phyloP scores from a whole-genome alignment of 106 monocot genomes.

The Gastrodia elata region DNA sequence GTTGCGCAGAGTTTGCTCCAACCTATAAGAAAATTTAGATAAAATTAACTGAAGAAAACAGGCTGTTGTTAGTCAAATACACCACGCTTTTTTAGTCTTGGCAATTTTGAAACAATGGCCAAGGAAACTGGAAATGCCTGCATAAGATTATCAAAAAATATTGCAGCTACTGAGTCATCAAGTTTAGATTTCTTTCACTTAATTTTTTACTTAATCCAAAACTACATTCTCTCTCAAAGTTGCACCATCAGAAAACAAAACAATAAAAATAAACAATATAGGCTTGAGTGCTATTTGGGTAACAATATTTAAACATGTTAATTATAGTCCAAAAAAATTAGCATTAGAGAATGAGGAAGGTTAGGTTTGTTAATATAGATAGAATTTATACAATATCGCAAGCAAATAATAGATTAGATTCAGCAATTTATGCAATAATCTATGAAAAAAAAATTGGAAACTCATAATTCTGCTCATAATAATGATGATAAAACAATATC shows the following conservation, averaged over 20 bases:
- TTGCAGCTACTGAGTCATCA: not conserved
- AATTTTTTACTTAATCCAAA: not conserved
- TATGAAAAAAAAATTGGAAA: not conserved
- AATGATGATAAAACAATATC: not conserved
- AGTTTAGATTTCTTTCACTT: not conserved
- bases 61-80: not conserved
- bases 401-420: too few relatives aligned
- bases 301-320: not conserved
- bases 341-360: not conserved
- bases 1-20: slow-evolving; percentile 87
- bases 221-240: not conserved
- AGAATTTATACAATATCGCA: too few relatives aligned
- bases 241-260: not conserved
- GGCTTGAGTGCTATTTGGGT: not conserved
- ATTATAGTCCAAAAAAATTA: not conserved
- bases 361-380: not conserved
- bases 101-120: not conserved
- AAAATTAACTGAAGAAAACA: not conserved
- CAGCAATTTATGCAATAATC: not conserved
- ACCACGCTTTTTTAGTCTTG: not conserved
- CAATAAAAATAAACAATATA: not conserved
- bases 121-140: not conserved
- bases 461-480: not conserved
- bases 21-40: slow-evolving; percentile 31
- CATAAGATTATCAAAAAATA: not conserved